Conservation (phyloP, 2,329 filamentous ascomycete genomes). For the Colletotrichum musae region DNA sequence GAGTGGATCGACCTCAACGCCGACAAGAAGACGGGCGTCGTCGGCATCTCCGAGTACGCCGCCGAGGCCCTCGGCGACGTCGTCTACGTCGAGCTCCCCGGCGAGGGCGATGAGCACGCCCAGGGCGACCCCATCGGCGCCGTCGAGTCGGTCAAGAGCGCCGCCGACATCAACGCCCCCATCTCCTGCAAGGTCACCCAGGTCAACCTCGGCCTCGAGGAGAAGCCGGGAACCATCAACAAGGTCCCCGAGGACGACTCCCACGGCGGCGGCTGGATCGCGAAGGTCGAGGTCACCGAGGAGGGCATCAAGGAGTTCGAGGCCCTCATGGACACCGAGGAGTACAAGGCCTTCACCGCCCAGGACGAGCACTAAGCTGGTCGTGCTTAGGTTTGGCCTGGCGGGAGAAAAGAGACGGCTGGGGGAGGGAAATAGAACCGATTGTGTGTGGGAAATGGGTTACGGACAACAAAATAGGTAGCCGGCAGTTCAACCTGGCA, state of each 20-base stretch:
- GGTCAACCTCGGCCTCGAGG: slow-evolving; percentile 82
- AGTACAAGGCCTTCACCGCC: slow-evolving; percentile 82
- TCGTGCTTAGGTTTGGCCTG: too few species aligned
- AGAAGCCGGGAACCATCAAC: slow-evolving; percentile 91
- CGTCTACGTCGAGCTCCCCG: slow-evolving; percentile 95
- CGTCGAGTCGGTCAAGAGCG: slow-evolving; percentile 98
- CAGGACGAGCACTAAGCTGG: slow-evolving; percentile 55
- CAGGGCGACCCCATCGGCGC: slow-evolving; percentile 91
- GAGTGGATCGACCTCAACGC: slow-evolving; percentile 95
- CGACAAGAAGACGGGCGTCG: slow-evolving; percentile 84
- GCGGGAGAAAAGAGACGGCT: too few species aligned
- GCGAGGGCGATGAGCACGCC: slow-evolving; percentile 75
- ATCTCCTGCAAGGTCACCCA: slow-evolving; percentile 82
- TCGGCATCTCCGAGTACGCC: slow-evolving; percentile 92
- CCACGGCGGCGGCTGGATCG: slow-evolving; percentile 89
- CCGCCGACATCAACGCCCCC: slow-evolving; percentile 96
- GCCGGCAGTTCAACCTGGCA: slow-evolving; percentile 43
- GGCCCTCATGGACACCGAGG: slow-evolving; percentile 80
- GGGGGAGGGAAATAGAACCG: too few species aligned
- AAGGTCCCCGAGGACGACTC: slow-evolving; percentile 85
- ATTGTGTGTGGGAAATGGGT: not conserved
- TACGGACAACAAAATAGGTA: slow-evolving; percentile 9
- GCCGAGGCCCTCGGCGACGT: slow-evolving; percentile 95
- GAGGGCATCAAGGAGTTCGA: slow-evolving; percentile 77
- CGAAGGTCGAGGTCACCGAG: slow-evolving; percentile 84